phyloP scores from a whole-genome alignment of 495 filamentous ascomycete species.

The Penicillium alfredii region DNA sequence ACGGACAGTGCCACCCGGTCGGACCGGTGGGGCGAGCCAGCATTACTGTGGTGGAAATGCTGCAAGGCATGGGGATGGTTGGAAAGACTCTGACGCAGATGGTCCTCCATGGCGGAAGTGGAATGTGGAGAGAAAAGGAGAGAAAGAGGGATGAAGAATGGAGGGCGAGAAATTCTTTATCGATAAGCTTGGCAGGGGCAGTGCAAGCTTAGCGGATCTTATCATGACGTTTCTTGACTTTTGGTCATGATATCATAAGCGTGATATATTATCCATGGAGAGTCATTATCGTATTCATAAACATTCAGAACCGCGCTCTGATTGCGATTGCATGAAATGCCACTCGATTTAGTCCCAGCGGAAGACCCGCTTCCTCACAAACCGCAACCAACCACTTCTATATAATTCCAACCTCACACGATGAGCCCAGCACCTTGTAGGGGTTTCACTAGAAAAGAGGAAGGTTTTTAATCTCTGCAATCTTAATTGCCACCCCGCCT shows the following conservation, averaged over 20 bases:
- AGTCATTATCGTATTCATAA: no score
- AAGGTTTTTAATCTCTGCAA: constrained; percentile 7
- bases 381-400: no score
- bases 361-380: no score
- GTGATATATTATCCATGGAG: no score
- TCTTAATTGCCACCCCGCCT: constrained; percentile 23
- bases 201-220: constrained; percentile 8
- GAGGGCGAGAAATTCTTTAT: constrained; percentile 4
- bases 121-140: no score
- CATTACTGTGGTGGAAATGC: constrained; percentile 11
- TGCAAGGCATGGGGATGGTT: constrained; percentile 27
- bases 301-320: no score
- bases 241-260: no score
- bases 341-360: no score
- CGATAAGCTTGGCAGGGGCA: no score
- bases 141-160: constrained; percentile 2
- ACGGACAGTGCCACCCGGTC: constrained; percentile 17
- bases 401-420: no score
- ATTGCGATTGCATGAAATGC: no score
- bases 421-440: constrained; percentile 14
- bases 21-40: constrained; percentile 15
- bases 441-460: constrained; percentile 10
- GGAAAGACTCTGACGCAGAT: constrained; percentile 35
- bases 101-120: constrained; percentile 32
- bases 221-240: no score